Base-by-base conservation (phyloP, 768 basidiomycete genomes). In the Lentinula edodes region DNA sequence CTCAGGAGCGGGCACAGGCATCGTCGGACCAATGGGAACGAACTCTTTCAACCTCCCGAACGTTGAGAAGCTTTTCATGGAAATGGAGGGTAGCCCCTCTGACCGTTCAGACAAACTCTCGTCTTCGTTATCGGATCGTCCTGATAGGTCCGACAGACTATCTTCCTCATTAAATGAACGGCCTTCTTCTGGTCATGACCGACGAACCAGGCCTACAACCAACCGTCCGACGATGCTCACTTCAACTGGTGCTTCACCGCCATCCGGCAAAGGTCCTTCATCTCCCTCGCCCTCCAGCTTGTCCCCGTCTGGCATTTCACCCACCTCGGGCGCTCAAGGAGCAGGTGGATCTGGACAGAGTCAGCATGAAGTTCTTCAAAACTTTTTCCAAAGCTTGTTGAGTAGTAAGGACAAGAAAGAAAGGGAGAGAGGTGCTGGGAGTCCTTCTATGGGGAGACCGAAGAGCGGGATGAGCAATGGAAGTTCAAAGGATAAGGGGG, bases 1-100 rank as follows among this genome's bases (percentile, higher is more conserved):
- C 0, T 48, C 46, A 8, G 46, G 46, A 48, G 28, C 34, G 18
- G 46, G 45, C 48, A 83, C 88, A 1, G 93, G 95, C 32, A 86
- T 97, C 52, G 96, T 99, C 10, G 96, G 96, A 1, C 96, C 96
- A 0, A 83, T 99, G 74, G 91, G 90, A 58, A 90, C 88, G 70
- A 90, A 88, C 66, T 91, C 88, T 62, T 89, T 95, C 75, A 90
- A 75, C 68, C 76, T 98, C 54, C 95, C 95, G 1, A 88, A 80
- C 60, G 96, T 98, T 41, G 94, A 95, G 72, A 86, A 86, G 56
- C 94, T 91, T 1, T 80, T 97, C 61, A 83, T 81, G 20, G 93
- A 95, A 61, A 94, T 97, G 93, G 93, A 96, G 67, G 81, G 82
- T 54, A 83, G 83, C 5, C 68, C 61, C 20, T 41, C 64, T 20